Evolutionary conservation across 75 land plant genomes (phyloP).

Genomic region (Gnetum montanum): DNA sequence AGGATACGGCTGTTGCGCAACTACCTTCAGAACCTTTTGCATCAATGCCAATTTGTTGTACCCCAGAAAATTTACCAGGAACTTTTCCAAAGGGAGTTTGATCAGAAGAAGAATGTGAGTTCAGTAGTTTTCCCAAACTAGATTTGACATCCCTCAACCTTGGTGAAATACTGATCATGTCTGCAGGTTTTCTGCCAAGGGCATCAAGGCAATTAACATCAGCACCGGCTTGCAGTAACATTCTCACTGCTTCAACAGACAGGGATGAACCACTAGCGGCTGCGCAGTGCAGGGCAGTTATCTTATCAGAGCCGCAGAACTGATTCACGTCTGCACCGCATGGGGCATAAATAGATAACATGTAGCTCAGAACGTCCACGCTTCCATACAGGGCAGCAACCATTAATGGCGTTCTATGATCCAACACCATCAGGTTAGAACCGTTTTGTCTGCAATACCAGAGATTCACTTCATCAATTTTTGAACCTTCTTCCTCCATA

Average conservation of each 20-base stretch:
- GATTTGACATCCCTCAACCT: slow-evolving; percentile 16
- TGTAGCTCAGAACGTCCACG: slow-evolving; percentile 42
- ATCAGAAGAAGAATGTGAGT: neutral
- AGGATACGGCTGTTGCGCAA: slow-evolving; percentile 12
- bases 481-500: slow-evolving; percentile 27
- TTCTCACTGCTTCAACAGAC: slow-evolving; percentile 34
- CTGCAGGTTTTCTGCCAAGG: slow-evolving; percentile 43
- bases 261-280: slow-evolving; percentile 53
- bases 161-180: slow-evolving; percentile 38
- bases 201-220: slow-evolving; percentile 36
- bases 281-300: slow-evolving; percentile 81
- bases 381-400: slow-evolving; percentile 74
- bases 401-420: slow-evolving; percentile 61
- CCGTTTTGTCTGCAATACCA: slow-evolving; percentile 56
- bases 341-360: slow-evolving; percentile 21
- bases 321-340: slow-evolving; percentile 39
- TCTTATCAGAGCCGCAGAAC: slow-evolving; percentile 35
- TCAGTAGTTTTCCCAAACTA: slow-evolving; percentile 31
- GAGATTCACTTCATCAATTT: slow-evolving; percentile 35
- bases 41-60: neutral
- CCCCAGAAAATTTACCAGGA: slow-evolving; percentile 3
- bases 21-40: slow-evolving; percentile 1
- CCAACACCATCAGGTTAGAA: slow-evolving; percentile 33
- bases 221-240: slow-evolving; percentile 55
- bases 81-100: neutral